Evolutionary conservation across 2,329 filamentous ascomycete species (phyloP), one percentile per base, ranked within the genome.

Genomic region (Dothiorella sarmentorum): DNA sequence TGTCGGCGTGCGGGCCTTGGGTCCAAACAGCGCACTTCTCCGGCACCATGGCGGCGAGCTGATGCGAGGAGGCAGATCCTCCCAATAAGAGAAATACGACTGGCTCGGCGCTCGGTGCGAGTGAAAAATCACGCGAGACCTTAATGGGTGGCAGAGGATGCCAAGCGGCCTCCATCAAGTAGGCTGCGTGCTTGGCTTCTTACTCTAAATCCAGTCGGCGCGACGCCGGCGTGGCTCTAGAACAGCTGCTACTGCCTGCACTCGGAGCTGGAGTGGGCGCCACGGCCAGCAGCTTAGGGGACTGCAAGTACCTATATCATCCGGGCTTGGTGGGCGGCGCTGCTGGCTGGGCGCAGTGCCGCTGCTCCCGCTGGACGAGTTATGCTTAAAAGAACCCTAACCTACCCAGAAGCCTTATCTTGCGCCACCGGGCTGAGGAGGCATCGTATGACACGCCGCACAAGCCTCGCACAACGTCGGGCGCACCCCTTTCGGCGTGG

Each of bases 181-280:
- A 52, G 29, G 13, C 52, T 18, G 18, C n/a, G n/a, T 38, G 55
- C 56, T 58, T 58, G 56, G 56, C 56, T 35, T 44, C 18, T n/a
- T 52, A 58, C 56, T 37, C 43, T 58, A 58, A 52, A 52, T 52
- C 56, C 31, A 44, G 56, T 58, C 56, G 56, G 56, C 56, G 33
- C 37, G 35, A 58, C 56, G 37, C 33, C 56, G 45, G 56, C 56
- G 44, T 35, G 15, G 56, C 44, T 40, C 49, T n/a, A 31, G 49
- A 53, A 53, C 49, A 18, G n/a, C n/a, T n/a, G n/a, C n/a, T n/a
- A n/a, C n/a, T n/a, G n/a, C 22, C 15, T 4, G 7, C 33, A 51
- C 15, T 24, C 11, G 13, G 20, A 24, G 31, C n/a, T 9, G 10
- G 27, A 9, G 17, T 37, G 33, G 2, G 47, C 27, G 38, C n/a